phyloP scores from a whole-genome alignment of 495 filamentous ascomycete genomes.

The Lindgomyces ingoldianus region DNA sequence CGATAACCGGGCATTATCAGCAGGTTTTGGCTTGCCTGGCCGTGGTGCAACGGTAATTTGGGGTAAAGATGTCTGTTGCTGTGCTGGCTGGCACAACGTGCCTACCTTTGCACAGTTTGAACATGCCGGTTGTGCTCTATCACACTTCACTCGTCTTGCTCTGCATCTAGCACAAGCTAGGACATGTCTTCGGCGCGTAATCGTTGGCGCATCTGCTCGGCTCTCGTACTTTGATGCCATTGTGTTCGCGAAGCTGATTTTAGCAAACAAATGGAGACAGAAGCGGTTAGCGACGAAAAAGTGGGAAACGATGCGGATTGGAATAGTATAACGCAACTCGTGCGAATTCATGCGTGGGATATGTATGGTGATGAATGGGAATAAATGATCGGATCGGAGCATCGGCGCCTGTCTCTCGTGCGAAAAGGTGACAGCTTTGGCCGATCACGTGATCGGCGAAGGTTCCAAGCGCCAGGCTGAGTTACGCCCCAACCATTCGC shows the following conservation, averaged over 20 bases:
- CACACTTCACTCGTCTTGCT: slow-evolving; percentile 32
- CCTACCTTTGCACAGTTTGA: slow-evolving; percentile 30
- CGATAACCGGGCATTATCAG: slow-evolving; percentile 5
- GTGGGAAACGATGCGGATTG: background rate
- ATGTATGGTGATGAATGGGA: background rate
- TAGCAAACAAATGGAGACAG: too few species aligned
- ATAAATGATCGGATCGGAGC: background rate
- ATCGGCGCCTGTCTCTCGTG: background rate
- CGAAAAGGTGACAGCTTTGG: background rate
- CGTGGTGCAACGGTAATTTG: slow-evolving; percentile 4
- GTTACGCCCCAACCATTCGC: background rate
- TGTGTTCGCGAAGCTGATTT: background rate
- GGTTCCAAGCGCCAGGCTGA: slow-evolving; percentile 3
- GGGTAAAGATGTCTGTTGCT: slow-evolving; percentile 1
- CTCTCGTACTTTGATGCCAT: slow-evolving; percentile 26
- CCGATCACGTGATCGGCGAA: background rate
- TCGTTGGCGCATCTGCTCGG: slow-evolving; percentile 23
- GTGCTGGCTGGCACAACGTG: slow-evolving; percentile 20
- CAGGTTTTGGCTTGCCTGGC: slow-evolving; percentile 6
- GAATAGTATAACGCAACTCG: background rate
- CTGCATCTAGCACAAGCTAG: slow-evolving; percentile 31
- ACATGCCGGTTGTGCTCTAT: slow-evolving; percentile 30
- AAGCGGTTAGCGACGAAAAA: background rate
- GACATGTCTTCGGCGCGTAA: slow-evolving; percentile 31
- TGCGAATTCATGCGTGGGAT: background rate